Conservation (phyloP, 2,329 filamentous ascomycete genomes). For the Talaromyces sp. region DNA sequence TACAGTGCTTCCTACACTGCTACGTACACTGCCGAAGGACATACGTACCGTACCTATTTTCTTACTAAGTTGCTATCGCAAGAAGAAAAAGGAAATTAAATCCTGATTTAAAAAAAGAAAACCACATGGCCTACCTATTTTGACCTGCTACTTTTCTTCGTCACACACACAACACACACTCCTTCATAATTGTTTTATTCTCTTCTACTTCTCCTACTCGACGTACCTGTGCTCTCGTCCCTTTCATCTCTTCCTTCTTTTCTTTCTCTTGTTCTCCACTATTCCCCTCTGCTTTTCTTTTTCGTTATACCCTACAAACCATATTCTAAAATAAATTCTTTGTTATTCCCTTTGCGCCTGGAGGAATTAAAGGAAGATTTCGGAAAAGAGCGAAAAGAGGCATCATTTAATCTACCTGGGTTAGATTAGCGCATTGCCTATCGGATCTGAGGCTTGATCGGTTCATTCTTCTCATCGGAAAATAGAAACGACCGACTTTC, state of each 20-base stretch:
- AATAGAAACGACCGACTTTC: not conserved
- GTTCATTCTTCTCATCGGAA: slow-evolving; percentile 6
- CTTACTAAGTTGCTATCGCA: slow-evolving; percentile 1
- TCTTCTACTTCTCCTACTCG: slow-evolving; percentile 3
- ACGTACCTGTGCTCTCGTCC: slow-evolving; percentile 3
- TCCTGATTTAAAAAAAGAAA: slow-evolving; percentile 9
- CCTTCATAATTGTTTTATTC: slow-evolving; percentile 3
- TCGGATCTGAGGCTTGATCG: not conserved
- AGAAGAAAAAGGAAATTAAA: slow-evolving; percentile 7
- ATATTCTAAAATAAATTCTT: slow-evolving; percentile 12
- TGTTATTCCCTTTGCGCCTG: not conserved
- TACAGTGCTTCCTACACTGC: not conserved
- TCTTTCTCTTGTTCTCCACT: not conserved
- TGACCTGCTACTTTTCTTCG: not conserved
- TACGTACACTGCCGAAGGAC: slow-evolving; percentile 4
- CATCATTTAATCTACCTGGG: slow-evolving; percentile 1
- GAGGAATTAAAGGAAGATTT: slow-evolving; percentile 1
- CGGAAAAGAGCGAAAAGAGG: not conserved
- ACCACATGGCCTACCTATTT: slow-evolving; percentile 16
- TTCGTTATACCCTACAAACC: not conserved
- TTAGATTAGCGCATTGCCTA: slow-evolving; percentile 6
- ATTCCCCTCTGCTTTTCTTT: not conserved
- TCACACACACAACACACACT: slow-evolving; percentile 1
- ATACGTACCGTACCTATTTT: slow-evolving; percentile 3
- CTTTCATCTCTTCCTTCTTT: not conserved